phyloP scores from a whole-genome alignment of 2,329 filamentous ascomycete species.

The Sclerotiophoma versabilis region DNA sequence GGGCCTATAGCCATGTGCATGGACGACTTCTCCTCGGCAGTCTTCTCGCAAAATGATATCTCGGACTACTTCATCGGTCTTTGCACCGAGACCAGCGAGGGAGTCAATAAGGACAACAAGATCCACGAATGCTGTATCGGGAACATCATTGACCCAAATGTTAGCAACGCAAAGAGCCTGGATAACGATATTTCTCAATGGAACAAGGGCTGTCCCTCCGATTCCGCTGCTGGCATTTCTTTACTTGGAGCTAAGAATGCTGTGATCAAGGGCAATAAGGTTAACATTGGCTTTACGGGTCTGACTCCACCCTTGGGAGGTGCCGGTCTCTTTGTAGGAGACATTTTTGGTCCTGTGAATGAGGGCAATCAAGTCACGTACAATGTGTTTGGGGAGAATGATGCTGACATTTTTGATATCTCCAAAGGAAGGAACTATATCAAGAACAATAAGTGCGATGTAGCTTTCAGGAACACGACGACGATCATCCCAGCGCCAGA shows the following conservation, averaged over 20 bases:
- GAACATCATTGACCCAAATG: constrained; percentile 19
- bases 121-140: constrained; percentile 19
- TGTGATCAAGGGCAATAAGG: constrained; percentile 17
- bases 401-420: constrained; percentile 1
- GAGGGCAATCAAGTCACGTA: neutral
- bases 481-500: neutral
- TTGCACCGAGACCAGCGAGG: constrained; percentile 17
- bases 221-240: constrained; percentile 12
- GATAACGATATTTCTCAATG: constrained; percentile 16
- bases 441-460: neutral
- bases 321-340: neutral
- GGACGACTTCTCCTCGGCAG: constrained; percentile 19
- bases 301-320: neutral
- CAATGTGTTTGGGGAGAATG: neutral
- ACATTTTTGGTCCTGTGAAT: neutral
- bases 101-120: constrained; percentile 12
- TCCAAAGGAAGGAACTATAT: neutral
- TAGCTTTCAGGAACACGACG: neutral
- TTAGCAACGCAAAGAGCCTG: constrained; percentile 14
- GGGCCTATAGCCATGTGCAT: constrained; percentile 20
- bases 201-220: neutral
- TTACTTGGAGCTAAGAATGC: constrained; percentile 15
- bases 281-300: constrained; percentile 6
- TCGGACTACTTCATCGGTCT: constrained; percentile 22
- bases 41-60: constrained; percentile 17